phyloP scores from a whole-genome alignment of 2,329 filamentous ascomycete genomes.

The Aspergillus aculeatinus region DNA sequence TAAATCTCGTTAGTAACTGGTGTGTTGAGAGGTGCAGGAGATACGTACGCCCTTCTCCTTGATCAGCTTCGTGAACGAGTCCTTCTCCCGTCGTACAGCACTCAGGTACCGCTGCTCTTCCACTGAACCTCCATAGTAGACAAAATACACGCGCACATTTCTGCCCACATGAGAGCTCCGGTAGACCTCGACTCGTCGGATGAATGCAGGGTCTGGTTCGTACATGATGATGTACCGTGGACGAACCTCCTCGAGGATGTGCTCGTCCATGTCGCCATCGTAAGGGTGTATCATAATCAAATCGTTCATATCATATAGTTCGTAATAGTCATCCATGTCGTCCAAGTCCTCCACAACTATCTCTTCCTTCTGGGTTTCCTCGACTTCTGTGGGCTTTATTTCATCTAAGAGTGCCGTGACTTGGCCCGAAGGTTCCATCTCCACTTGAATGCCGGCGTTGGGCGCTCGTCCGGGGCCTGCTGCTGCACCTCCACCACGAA shows the following conservation, averaged over 20 bases:
- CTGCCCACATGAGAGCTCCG: constrained; percentile 88
- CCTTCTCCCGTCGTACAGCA: constrained; percentile 88
- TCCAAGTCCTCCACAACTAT: constrained; percentile 77
- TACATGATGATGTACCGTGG: constrained; percentile 98
- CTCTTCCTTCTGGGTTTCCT: constrained; percentile 67
- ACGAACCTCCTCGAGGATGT: constrained; percentile 89
- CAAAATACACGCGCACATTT: constrained; percentile 89
- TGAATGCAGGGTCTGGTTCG: constrained; percentile 91
- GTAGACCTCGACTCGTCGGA: constrained; percentile 91
- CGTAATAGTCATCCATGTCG: constrained; percentile 88
- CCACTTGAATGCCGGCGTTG: constrained; percentile 72
- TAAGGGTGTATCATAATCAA: constrained; percentile 89
- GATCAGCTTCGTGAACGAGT: constrained; percentile 91
- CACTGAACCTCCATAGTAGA: constrained; percentile 92
- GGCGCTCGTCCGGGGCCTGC: constrained; percentile 62
- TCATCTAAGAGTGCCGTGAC: constrained; percentile 80
- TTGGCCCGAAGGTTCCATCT: constrained; percentile 74
- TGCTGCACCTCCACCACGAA: constrained; percentile 73
- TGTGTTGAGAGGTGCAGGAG: not conserved
- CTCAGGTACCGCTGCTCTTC: constrained; percentile 94
- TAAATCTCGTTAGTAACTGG: constrained; percentile 15
- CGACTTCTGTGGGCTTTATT: constrained; percentile 75
- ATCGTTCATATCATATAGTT: constrained; percentile 88
- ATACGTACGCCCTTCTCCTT: constrained; percentile 72
- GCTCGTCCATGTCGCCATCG: constrained; percentile 92